These are phyloP conservation scores for Clohesyomyces aquaticus DNA, from an alignment of 495 filamentous ascomycete species.

Conservation along the genomic window DNA sequence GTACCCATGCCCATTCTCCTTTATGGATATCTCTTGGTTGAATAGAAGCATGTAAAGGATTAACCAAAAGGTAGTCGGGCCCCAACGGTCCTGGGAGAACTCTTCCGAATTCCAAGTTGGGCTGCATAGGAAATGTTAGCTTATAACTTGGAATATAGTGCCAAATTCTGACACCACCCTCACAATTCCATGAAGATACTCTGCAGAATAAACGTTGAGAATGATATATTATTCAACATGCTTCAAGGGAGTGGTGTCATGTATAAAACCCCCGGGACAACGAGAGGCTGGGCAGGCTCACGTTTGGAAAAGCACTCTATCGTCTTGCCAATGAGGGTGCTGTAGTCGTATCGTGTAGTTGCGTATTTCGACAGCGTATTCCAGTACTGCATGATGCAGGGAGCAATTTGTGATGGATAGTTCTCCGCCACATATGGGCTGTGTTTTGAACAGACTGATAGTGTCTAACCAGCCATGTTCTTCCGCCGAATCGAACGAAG, in stretches of 20 bases:
- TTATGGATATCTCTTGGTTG: background rate
- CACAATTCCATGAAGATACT: background rate
- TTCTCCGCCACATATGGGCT: background rate
- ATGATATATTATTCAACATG: no score
- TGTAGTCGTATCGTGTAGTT: background rate
- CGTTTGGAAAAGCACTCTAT: background rate
- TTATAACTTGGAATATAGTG: background rate
- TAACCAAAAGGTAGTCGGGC: background rate
- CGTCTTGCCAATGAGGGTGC: background rate
- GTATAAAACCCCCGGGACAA: no score
- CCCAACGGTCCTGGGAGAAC: no score
- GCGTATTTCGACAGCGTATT: background rate
- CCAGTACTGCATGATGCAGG: background rate
- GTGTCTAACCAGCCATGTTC: background rate
- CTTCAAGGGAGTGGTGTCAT: no score
- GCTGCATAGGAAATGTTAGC: background rate
- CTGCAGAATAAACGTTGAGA: background rate
- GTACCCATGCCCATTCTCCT: background rate
- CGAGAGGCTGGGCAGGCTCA: background rate
- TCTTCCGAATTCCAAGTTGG: no score
- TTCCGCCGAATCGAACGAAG: background rate
- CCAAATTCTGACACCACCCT: no score
- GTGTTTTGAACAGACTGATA: background rate
- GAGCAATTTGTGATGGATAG: background rate
- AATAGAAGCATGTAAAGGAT: background rate